Evolutionary conservation across 495 filamentous ascomycete genomes (phyloP).

Genomic region (Mytilinidion resinicola): DNA sequence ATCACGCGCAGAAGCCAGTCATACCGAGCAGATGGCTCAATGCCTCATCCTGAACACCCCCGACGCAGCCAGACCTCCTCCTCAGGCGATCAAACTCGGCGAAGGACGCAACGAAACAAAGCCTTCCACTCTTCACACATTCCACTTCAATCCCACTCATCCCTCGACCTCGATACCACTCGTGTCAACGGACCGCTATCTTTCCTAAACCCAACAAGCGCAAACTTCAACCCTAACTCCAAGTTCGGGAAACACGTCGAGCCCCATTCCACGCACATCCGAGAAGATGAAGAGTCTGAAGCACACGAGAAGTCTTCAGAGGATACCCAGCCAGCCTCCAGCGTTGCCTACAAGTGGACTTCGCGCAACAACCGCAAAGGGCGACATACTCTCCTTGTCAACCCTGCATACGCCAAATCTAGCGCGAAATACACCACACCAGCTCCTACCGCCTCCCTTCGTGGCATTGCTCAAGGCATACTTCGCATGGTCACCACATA

Average conservation of each 20-base stretch:
- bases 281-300: too few species aligned
- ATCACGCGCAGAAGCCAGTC: background rate
- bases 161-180: slow-evolving; percentile 21
- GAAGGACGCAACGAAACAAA: slow-evolving; percentile 20
- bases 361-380: slow-evolving; percentile 70
- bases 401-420: slow-evolving; percentile 26
- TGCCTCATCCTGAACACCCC: background rate
- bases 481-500: slow-evolving; percentile 50
- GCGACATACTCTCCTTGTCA: slow-evolving; percentile 52
- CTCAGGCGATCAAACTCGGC: background rate
- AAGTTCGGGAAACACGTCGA: slow-evolving; percentile 1
- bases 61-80: background rate
- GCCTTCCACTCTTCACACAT: slow-evolving; percentile 26
- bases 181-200: slow-evolving; percentile 38
- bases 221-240: slow-evolving; percentile 27
- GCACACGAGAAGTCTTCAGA: background rate
- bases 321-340: slow-evolving; percentile 13
- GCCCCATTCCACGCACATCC: background rate
- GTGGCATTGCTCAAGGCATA: slow-evolving; percentile 41
- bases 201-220: slow-evolving; percentile 48
- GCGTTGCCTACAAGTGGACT: slow-evolving; percentile 45
- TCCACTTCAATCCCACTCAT: slow-evolving; percentile 20
- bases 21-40: slow-evolving; percentile 1
- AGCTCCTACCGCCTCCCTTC: slow-evolving; percentile 39
- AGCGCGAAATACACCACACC: slow-evolving; percentile 37